A percentile compares a stretch with the other conserved stretches of the same genome.
Evolutionary conservation across 345 rosid species (phyloP).

Genomic region (Fremontodendron californicum): DNA sequence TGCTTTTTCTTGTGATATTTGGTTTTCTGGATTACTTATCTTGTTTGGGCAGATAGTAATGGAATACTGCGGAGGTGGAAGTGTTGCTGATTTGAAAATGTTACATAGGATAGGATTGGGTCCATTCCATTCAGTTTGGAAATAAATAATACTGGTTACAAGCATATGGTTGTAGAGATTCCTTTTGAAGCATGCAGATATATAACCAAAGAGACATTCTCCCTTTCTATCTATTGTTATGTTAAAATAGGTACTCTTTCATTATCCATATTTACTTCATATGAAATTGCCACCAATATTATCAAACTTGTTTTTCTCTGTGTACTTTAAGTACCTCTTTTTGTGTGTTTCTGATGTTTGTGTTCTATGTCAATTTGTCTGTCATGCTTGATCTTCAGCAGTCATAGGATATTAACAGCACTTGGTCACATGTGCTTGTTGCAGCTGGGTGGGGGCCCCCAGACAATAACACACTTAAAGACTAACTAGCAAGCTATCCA

Average conservation of each 20-base stretch:
- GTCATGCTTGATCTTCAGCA: neutral
- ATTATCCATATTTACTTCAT: no score
- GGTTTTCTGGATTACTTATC: slow-evolving; percentile 23
- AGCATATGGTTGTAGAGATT: neutral
- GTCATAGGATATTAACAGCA: neutral
- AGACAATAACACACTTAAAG: neutral
- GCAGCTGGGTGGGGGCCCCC: neutral
- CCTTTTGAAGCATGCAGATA: slow-evolving; percentile 15
- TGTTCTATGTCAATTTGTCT: no score
- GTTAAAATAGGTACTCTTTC: no score
- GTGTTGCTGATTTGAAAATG: slow-evolving; percentile 9
- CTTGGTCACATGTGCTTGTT: neutral
- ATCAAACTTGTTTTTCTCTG: no score
- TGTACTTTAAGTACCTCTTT: no score
- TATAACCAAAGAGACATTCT: neutral
- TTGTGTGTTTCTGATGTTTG: no score
- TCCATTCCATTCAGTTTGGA: slow-evolving; percentile 15
- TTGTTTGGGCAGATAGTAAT: slow-evolving; percentile 43
- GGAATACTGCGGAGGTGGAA: slow-evolving; percentile 7
- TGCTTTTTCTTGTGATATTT: slow-evolving; percentile 4
- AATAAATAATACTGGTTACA: neutral
- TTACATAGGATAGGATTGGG: no score
- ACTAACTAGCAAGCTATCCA: neutral
- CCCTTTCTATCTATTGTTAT: neutral
- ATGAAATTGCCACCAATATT: no score